Percentiles rank a stretch among this genome's conserved stretches.
These are phyloP conservation scores for Penicillium rolfsii DNA, from an alignment of 2,329 filamentous ascomycete species.

Conservation along the genomic window DNA sequence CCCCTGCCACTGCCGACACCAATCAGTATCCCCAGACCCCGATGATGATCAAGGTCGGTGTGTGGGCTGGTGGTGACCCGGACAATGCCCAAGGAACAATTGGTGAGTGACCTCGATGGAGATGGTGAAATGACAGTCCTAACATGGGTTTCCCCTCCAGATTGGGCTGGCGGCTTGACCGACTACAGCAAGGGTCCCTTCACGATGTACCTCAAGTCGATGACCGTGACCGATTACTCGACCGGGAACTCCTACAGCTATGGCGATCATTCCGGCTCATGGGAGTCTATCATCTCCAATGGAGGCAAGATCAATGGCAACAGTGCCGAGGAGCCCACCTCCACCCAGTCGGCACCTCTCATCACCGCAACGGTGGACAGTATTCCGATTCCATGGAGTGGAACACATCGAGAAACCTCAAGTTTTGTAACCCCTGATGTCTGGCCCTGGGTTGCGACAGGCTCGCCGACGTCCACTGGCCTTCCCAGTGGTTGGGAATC, in stretches of 20 bases:
- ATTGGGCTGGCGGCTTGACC: constrained; percentile 84
- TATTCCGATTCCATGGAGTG: constrained; percentile 67
- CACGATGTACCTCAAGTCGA: constrained; percentile 77
- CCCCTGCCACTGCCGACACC: constrained; percentile 66
- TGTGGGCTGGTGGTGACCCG: constrained; percentile 89
- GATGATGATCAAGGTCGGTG: constrained; percentile 89
- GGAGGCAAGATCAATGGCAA: constrained; percentile 75
- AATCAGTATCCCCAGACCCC: constrained; percentile 90
- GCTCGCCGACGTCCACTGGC: constrained; percentile 50
- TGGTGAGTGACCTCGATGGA: constrained; percentile 38
- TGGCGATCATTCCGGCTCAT: constrained; percentile 73
- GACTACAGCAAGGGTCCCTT: constrained; percentile 84
- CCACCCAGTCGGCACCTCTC: constrained; percentile 59
- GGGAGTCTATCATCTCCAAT: constrained; percentile 79
- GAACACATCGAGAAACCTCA: constrained; percentile 50
- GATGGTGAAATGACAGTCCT: constrained; percentile 4
- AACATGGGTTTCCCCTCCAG: constrained; percentile 31
- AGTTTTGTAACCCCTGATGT: constrained; percentile 61
- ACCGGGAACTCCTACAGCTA: constrained; percentile 86
- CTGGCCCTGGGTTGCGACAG: constrained; percentile 69
- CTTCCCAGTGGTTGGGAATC: constrained; percentile 82
- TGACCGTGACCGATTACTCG: constrained; percentile 86
- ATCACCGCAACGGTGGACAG: constrained; percentile 65
- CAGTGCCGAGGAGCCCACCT: constrained; percentile 47
- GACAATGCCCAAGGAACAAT: constrained; percentile 80